A percentile compares a stretch with the other conserved stretches of the same genome.
Conservation (phyloP, 371 early-diverging fungal genomes). For the Funneliformis caledonium region DNA sequence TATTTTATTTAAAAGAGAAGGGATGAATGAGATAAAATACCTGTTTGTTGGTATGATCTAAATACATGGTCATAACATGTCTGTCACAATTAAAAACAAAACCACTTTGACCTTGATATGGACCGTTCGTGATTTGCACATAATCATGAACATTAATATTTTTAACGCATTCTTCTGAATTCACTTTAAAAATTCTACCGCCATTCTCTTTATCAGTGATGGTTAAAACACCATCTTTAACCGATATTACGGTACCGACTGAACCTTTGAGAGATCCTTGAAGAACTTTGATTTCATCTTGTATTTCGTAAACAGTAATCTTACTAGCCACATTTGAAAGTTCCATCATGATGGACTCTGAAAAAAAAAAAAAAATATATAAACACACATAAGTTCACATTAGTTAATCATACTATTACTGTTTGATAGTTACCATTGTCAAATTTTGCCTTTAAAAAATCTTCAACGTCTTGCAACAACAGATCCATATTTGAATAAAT, state of each 20-base stretch:
- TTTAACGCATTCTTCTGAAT: slow-evolving; percentile 4
- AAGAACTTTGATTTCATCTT: slow-evolving; percentile 79
- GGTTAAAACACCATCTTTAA: not conserved
- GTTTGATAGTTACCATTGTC: not conserved
- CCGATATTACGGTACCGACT: slow-evolving; percentile 70
- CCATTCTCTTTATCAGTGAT: not conserved
- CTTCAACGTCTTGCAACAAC: not conserved
- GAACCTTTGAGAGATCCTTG: slow-evolving; percentile 71
- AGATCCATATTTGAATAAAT: not conserved
- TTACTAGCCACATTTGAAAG: not conserved
- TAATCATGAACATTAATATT: slow-evolving; percentile 61
- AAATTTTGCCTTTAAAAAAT: not conserved
- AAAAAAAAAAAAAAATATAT: not conserved
- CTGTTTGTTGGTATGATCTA: not conserved
- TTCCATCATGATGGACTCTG: not conserved
- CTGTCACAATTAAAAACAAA: slow-evolving; percentile 70
- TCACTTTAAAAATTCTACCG: not conserved
- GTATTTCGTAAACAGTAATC: not conserved
- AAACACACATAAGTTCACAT: not conserved
- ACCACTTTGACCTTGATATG: slow-evolving; percentile 87
- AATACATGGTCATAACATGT: slow-evolving; percentile 1
- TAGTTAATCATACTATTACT: not conserved
- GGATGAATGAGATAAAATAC: not conserved
- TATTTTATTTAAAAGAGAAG: too few relatives aligned
- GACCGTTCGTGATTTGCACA: slow-evolving; percentile 92